Conservation (phyloP, 805 yeast genomes). For the Wickerhamomyces hampshirensis region DNA sequence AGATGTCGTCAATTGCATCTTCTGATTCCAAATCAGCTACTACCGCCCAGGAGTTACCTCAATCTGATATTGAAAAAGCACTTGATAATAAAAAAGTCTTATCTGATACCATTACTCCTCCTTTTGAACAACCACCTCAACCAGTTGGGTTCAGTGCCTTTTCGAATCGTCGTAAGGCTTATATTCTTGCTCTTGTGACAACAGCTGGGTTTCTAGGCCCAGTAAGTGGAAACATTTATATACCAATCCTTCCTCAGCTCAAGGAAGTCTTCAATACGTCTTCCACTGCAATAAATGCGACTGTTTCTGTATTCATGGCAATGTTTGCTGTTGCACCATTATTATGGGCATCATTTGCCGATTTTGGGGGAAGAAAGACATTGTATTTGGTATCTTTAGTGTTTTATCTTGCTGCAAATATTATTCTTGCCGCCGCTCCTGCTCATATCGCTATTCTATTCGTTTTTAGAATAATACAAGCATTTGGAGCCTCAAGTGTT, state of each 20-base stretch:
- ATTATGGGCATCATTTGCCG: conserved; percentile 53
- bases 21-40: too few species aligned
- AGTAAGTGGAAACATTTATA: conserved; percentile 51
- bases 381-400: conserved; percentile 52
- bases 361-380: conserved; percentile 60
- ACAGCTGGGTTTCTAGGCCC: conserved; percentile 53
- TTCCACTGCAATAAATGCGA: conserved; percentile 43
- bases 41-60: too few species aligned
- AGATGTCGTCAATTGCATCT: too few species aligned
- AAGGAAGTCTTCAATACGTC: conserved; percentile 37
- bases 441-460: conserved; percentile 66
- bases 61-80: too few species aligned
- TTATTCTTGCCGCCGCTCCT: conserved; percentile 58
- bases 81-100: too few species aligned
- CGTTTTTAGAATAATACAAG: conserved; percentile 64
- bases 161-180: conserved; percentile 28
- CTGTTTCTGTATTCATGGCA: conserved; percentile 54
- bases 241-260: conserved; percentile 46
- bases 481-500: conserved; percentile 82
- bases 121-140: too few species aligned
- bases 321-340: conserved; percentile 52
- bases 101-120: too few species aligned
- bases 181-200: conserved; percentile 36
- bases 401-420: conserved; percentile 55
- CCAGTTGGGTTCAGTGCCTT: conserved; percentile 31